Evolutionary conservation across 2,329 filamentous ascomycete species (phyloP).

Genomic region (Aureobasidium musti): DNA sequence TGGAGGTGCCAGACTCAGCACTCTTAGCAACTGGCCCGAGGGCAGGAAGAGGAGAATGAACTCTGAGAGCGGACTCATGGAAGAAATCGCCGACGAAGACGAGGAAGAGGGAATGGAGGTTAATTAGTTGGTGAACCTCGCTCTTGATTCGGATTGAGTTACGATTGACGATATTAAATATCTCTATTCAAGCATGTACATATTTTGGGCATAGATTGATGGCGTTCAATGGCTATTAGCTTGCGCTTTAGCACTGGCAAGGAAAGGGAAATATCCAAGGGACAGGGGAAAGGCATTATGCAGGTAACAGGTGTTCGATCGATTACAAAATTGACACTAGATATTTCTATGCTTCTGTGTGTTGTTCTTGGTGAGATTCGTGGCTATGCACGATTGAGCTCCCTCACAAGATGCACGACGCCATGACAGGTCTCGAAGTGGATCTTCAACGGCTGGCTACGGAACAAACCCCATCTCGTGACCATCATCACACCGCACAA

Average conservation of each 20-base stretch:
- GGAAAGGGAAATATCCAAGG: background rate
- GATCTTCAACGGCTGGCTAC: slow-evolving; percentile 26
- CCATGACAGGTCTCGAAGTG: slow-evolving; percentile 25
- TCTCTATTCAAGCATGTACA: slow-evolving; percentile 21
- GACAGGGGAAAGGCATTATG: background rate
- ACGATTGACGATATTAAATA: slow-evolving; percentile 13
- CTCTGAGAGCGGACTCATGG: slow-evolving; percentile 31
- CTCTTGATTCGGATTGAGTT: slow-evolving; percentile 21
- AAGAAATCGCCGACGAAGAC: slow-evolving; percentile 39
- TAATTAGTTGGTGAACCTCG: slow-evolving; percentile 16
- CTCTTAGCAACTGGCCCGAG: slow-evolving; percentile 39
- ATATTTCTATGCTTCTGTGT: background rate
- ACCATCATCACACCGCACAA: slow-evolving; percentile 16
- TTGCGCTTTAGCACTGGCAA: background rate
- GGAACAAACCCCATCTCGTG: slow-evolving; percentile 17
- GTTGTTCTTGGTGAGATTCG: background rate
- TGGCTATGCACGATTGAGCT: slow-evolving; percentile 1
- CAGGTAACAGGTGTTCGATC: background rate
- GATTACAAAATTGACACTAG: background rate
- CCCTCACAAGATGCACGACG: slow-evolving; percentile 10
- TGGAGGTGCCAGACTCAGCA: slow-evolving; percentile 52
- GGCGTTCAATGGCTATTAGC: background rate
- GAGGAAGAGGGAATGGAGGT: slow-evolving; percentile 41
- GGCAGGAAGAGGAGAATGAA: slow-evolving; percentile 49
- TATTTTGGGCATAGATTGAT: slow-evolving; percentile 17